These are phyloP conservation scores for Boletus pseudo-olivaceus DNA, from an alignment of 768 basidiomycete species.

Conservation along the genomic window DNA sequence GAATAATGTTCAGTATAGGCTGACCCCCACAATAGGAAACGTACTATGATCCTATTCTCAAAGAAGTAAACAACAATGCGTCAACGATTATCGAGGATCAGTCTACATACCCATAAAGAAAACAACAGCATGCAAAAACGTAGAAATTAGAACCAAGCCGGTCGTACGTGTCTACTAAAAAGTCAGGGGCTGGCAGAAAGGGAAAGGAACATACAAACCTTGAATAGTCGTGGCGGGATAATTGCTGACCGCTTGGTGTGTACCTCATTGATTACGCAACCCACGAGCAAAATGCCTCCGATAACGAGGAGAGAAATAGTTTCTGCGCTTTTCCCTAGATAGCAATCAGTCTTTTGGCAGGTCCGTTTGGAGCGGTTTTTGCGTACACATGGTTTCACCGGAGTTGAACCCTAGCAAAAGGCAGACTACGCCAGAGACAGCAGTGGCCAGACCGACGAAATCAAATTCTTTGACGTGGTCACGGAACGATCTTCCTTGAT, in stretches of 20 bases:
- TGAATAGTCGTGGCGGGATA: slow-evolving; percentile 39
- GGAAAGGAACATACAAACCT: slow-evolving; percentile 12
- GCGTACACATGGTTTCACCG: slow-evolving; percentile 32
- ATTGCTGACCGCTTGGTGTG: slow-evolving; percentile 35
- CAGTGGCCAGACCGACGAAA: slow-evolving; percentile 35
- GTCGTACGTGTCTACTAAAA: slow-evolving; percentile 38
- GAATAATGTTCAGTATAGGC: slow-evolving; percentile 4
- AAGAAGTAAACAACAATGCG: background rate
- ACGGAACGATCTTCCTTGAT: slow-evolving; percentile 30
- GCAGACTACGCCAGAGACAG: slow-evolving; percentile 35
- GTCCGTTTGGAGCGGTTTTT: background rate
- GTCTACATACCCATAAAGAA: slow-evolving; percentile 32
- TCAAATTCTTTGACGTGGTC: slow-evolving; percentile 37
- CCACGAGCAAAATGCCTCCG: slow-evolving; percentile 30
- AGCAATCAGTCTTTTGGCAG: background rate
- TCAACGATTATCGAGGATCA: background rate
- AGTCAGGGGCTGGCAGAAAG: background rate
- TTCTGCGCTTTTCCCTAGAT: slow-evolving; percentile 26
- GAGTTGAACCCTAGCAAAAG: slow-evolving; percentile 39
- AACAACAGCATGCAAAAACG: slow-evolving; percentile 33
- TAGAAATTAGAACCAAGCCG: slow-evolving; percentile 26
- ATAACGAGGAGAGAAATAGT: slow-evolving; percentile 39
- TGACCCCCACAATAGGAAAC: background rate
- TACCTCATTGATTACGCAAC: slow-evolving; percentile 33
- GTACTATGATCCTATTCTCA: slow-evolving; percentile 25